A percentile compares a stretch with the other conserved stretches of the same genome.
phyloP scores from a whole-genome alignment of 179 eudicot species.

The Amaranthus tricolor region DNA sequence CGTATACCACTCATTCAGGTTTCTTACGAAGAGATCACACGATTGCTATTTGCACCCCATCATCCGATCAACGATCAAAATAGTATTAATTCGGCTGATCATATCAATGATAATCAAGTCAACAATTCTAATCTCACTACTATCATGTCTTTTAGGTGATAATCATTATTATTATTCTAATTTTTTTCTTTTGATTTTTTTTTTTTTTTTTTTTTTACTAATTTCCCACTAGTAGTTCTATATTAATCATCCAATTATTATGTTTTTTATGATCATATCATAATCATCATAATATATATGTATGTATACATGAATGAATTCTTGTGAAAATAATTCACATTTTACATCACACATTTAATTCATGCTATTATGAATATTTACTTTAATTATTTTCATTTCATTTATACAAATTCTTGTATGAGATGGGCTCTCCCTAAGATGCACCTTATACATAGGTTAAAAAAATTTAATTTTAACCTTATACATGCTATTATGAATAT shows the following conservation, averaged over 20 bases:
- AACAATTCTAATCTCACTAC: slow-evolving; percentile 2
- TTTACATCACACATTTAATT: no score
- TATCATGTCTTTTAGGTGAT: slow-evolving; percentile 24
- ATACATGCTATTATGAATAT: no score
- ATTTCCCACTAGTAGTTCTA: slow-evolving; percentile 1
- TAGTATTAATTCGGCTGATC: no score
- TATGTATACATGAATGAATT: no score
- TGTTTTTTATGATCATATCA: slow-evolving; percentile 1
- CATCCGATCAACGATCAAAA: background rate
- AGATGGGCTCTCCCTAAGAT: no score
- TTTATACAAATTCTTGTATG: no score
- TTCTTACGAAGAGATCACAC: background rate
- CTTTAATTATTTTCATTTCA: no score
- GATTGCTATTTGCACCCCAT: slow-evolving; percentile 18
- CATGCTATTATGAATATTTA: no score
- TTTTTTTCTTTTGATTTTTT: background rate
- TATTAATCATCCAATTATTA: background rate
- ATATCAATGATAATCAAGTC: background rate
- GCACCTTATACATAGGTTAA: no score
- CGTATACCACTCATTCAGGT: slow-evolving; percentile 10
- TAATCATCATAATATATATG: background rate
- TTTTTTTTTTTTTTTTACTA: background rate
- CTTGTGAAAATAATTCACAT: no score
- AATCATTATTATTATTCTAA: background rate
- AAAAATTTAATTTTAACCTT: no score